Evolutionary conservation across 1,139 yeast species (phyloP).

Genomic region (Pichia sp.): DNA sequence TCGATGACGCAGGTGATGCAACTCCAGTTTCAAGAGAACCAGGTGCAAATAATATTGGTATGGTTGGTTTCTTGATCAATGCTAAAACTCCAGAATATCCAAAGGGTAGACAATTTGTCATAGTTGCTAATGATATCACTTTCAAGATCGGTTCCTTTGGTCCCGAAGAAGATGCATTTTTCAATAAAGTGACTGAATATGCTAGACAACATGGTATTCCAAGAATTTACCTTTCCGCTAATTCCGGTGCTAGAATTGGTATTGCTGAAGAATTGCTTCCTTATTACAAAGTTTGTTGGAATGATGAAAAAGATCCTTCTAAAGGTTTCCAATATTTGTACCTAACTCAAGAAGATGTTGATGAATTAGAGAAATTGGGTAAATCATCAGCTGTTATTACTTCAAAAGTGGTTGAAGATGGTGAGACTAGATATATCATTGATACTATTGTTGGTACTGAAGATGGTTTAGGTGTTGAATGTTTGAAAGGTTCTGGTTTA

Average conservation of each 20-base stretch:
- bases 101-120: constrained; percentile 84
- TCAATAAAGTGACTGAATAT: constrained; percentile 84
- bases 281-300: constrained; percentile 88
- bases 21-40: constrained; percentile 93
- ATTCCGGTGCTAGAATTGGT: constrained; percentile 98
- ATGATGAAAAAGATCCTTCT: constrained; percentile 60
- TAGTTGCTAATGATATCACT: constrained; percentile 95
- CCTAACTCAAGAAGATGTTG: constrained; percentile 62
- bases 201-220: constrained; percentile 92
- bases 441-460: constrained; percentile 86
- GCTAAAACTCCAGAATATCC: constrained; percentile 98
- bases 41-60: constrained; percentile 91
- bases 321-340: constrained; percentile 90
- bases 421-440: constrained; percentile 75
- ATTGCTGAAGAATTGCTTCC: constrained; percentile 94
- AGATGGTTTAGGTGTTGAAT: constrained; percentile 97
- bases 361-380: constrained; percentile 50
- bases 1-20: constrained; percentile 69
- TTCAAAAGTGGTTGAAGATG: constrained; percentile 75
- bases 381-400: constrained; percentile 60
- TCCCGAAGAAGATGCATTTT: constrained; percentile 90
- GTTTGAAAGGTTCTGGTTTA: constrained; percentile 94
- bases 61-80: constrained; percentile 91
- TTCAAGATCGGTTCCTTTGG: constrained; percentile 98
- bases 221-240: constrained; percentile 89